phyloP scores from a whole-genome alignment of 345 rosid genomes.

The Brassica incana region DNA sequence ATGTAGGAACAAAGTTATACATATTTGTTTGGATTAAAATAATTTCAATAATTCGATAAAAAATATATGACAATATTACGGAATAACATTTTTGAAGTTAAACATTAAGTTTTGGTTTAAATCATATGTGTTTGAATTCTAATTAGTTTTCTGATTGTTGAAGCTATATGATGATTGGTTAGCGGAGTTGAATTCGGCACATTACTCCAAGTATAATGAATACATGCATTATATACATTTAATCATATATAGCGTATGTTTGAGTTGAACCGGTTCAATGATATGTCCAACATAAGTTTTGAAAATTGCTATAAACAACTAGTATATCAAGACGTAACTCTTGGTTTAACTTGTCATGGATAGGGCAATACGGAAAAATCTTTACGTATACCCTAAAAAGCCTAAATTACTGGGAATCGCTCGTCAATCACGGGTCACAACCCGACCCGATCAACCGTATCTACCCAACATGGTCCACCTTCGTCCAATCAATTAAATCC shows the following conservation, averaged over 20 bases:
- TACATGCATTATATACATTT: neutral
- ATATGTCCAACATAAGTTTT: neutral
- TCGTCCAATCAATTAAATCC: slow-evolving; percentile 35
- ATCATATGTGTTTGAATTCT: neutral
- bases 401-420: slow-evolving; percentile 31
- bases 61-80: neutral
- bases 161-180: slow-evolving; percentile 1
- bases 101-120: neutral
- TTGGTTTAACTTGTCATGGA: slow-evolving; percentile 11
- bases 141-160: neutral
- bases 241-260: neutral
- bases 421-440: slow-evolving; percentile 9
- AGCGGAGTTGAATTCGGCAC: neutral
- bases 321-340: neutral
- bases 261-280: neutral
- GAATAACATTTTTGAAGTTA: neutral
- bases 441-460: slow-evolving; percentile 43
- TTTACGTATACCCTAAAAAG: slow-evolving; percentile 26
- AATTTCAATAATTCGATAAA: neutral
- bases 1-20: neutral
- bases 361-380: slow-evolving; percentile 10
- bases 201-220: neutral
- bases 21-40: neutral
- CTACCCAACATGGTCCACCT: neutral
- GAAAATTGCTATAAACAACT: neutral